phyloP scores from a whole-genome alignment of 768 basidiomycete genomes.

The Gelatoporia subvermispora region DNA sequence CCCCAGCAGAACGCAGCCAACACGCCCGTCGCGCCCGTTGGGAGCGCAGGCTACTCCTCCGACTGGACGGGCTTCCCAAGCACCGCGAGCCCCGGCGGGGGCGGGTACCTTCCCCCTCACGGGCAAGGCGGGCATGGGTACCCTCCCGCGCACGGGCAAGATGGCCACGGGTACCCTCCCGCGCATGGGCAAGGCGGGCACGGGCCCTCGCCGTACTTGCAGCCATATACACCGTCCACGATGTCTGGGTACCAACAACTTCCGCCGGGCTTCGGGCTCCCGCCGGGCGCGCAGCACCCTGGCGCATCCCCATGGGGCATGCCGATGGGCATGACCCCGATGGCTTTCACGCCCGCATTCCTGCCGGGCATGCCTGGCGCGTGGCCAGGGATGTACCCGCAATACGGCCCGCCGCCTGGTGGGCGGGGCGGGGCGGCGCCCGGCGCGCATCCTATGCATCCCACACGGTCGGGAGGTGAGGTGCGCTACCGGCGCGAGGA shows the following conservation, averaged over 20 bases:
- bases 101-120: conserved; percentile 4
- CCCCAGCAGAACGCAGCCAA: conserved; percentile 12
- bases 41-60: conserved; percentile 20
- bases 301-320: conserved; percentile 2
- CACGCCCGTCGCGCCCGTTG: conserved; percentile 12
- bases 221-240: conserved; percentile 22
- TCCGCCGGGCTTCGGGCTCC: conserved; percentile 17
- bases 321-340: conserved; percentile 6
- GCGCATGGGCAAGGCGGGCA: conserved; percentile 5
- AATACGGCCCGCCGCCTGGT: too few relatives aligned
- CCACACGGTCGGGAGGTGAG: neutral
- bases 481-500: conserved; percentile 2
- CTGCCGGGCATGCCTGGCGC: conserved; percentile 1
- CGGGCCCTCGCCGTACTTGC: conserved; percentile 1
- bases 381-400: conserved; percentile 1
- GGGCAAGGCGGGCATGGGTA: conserved; percentile 2
- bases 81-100: neutral
- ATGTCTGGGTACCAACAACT: conserved; percentile 24
- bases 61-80: conserved; percentile 28
- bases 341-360: conserved; percentile 10
- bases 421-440: neutral
- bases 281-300: conserved; percentile 9
- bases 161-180: conserved; percentile 2
- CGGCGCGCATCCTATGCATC: conserved; percentile 1
- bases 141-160: conserved; percentile 5